phyloP scores from a whole-genome alignment of 148 eudicot species.

The Silene uniflora region DNA sequence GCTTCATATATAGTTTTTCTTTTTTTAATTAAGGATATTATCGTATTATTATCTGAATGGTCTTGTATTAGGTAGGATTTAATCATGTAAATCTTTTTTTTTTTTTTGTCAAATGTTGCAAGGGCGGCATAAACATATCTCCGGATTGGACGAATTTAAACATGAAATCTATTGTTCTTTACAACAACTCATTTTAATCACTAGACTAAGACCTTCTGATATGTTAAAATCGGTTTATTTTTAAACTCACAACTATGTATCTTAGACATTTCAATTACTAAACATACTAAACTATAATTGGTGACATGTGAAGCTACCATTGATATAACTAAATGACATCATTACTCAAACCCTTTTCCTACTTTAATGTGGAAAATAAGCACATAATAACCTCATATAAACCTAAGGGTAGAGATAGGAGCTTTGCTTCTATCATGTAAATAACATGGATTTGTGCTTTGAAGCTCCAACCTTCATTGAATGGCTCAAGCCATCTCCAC shows the following conservation, averaged over 20 bases:
- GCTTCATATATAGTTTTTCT: no score
- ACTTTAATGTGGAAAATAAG: conserved; percentile 26
- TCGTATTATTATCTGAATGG: neutral
- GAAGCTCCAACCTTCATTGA: conserved; percentile 47
- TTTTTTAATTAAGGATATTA: neutral
- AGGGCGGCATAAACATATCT: no score
- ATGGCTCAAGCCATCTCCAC: conserved; percentile 47
- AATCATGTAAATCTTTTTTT: neutral
- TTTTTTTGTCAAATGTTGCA: no score
- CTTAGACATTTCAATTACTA: neutral
- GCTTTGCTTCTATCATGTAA: conserved; percentile 25
- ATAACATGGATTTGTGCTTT: conserved; percentile 37
- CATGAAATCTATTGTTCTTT: no score
- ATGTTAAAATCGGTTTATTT: neutral
- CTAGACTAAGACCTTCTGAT: no score
- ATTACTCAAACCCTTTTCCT: conserved; percentile 31
- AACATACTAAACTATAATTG: conserved; percentile 14
- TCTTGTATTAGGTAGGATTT: neutral
- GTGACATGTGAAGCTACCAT: conserved; percentile 32
- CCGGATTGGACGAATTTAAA: no score
- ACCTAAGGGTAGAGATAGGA: conserved; percentile 8
- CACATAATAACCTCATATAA: conserved; percentile 1
- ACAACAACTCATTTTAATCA: no score
- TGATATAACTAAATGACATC: conserved; percentile 32
- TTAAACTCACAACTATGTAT: neutral